These are phyloP conservation scores for Trichoderma hamatum DNA, from an alignment of 2,329 filamentous ascomycete genomes.

Conservation along the genomic window DNA sequence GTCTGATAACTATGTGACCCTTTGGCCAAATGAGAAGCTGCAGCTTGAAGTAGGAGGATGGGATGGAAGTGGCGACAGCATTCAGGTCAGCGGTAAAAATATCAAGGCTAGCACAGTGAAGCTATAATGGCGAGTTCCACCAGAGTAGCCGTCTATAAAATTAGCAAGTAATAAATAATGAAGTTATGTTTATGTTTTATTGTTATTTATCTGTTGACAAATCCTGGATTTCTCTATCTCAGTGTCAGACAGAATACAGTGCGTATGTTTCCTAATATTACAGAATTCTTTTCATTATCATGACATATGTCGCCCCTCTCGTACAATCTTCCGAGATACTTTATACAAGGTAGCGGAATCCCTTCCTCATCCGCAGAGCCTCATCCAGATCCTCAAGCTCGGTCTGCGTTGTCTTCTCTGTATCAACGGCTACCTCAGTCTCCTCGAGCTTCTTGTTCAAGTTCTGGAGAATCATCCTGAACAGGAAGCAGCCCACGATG, in stretches of 20 bases:
- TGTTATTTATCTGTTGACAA: not conserved
- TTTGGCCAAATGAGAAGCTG: conserved; percentile 60
- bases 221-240: not conserved
- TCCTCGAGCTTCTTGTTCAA: conserved; percentile 53
- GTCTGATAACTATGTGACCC: conserved; percentile 66
- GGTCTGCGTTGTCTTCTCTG: conserved; percentile 45
- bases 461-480: conserved; percentile 50
- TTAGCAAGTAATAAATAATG: conserved; percentile 1
- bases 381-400: conserved; percentile 50
- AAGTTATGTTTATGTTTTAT: not conserved
- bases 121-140: not conserved
- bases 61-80: conserved; percentile 23
- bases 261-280: not conserved
- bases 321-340: not conserved
- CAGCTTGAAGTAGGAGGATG: conserved; percentile 29
- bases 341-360: conserved; percentile 52
- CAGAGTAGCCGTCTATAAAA: not conserved
- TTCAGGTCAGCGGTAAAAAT: conserved; percentile 30
- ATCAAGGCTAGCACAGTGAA: conserved; percentile 24
- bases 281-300: not conserved
- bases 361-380: conserved; percentile 49
- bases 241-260: not conserved
- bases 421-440: conserved; percentile 46
- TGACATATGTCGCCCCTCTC: not conserved
- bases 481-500: conserved; percentile 53